A percentile compares a stretch with the other conserved stretches of the same genome.
Evolutionary conservation across 2,329 filamentous ascomycete species (phyloP).

Genomic region (Davidsoniella eucalypti): DNA sequence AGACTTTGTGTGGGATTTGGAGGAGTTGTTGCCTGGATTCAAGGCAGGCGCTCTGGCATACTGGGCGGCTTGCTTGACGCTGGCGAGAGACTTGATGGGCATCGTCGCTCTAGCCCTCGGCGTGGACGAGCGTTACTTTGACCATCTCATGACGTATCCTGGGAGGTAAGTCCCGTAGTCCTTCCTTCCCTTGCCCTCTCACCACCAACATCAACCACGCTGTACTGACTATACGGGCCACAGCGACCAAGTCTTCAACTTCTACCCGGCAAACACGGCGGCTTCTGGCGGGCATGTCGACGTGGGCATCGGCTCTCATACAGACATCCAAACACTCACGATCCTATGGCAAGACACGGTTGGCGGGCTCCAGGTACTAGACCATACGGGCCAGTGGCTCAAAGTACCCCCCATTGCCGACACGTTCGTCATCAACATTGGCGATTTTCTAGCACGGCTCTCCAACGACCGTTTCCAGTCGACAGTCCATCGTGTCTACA

Average conservation of each 20-base stretch:
- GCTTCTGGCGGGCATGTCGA: conserved; percentile 14
- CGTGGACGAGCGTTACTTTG: conserved; percentile 38
- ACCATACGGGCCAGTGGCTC: conserved; percentile 16
- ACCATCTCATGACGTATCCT: conserved; percentile 34
- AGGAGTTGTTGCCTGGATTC: conserved; percentile 32
- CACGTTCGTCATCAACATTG: conserved; percentile 18
- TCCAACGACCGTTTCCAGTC: conserved; percentile 16
- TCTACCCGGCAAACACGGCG: conserved; percentile 25
- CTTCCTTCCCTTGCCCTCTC: conserved; percentile 23
- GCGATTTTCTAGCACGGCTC: conserved; percentile 16
- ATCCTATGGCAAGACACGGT: conserved; percentile 23
- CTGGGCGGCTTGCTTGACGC: conserved; percentile 29
- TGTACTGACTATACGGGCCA: neutral
- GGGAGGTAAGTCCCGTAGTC: conserved; percentile 19
- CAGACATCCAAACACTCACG: conserved; percentile 26
- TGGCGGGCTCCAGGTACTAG: conserved; percentile 18
- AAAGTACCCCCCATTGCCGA: conserved; percentile 15
- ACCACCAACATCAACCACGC: conserved; percentile 11
- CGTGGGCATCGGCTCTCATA: conserved; percentile 31
- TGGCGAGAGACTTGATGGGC: conserved; percentile 34
- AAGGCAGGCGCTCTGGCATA: conserved; percentile 29
- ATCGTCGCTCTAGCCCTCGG: conserved; percentile 38
- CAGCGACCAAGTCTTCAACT: conserved; percentile 23
- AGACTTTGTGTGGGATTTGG: conserved; percentile 1
- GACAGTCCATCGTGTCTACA: conserved; percentile 22